These are phyloP conservation scores for Leucosporidium scottii DNA, from an alignment of 768 basidiomycete genomes.

Conservation along the genomic window DNA sequence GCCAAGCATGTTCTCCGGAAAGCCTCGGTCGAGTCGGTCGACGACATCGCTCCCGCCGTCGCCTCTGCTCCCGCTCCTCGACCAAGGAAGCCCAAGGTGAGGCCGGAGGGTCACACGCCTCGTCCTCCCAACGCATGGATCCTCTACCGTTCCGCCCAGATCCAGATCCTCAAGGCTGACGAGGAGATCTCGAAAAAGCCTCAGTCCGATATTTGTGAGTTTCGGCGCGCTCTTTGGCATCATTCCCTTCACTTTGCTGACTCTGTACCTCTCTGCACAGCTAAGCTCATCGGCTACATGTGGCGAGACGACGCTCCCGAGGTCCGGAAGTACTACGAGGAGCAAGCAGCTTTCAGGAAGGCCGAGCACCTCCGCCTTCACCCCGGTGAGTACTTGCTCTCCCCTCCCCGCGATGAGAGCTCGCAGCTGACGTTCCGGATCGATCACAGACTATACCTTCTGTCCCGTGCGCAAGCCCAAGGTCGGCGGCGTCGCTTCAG, in stretches of 20 bases:
- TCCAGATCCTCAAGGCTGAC: conserved; percentile 46
- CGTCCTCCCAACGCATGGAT: conserved; percentile 81
- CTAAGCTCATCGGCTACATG: conserved; percentile 55
- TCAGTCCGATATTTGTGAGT: conserved; percentile 52
- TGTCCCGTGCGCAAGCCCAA: background rate
- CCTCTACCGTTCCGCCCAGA: conserved; percentile 61
- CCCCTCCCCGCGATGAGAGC: background rate
- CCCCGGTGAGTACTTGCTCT: conserved; percentile 38
- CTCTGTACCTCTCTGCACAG: background rate
- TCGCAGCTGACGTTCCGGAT: background rate
- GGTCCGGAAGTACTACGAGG: conserved; percentile 46
- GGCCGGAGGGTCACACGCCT: conserved; percentile 40
- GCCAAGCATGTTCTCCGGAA: too few species aligned
- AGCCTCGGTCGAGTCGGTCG: too few species aligned
- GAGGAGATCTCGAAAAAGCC: conserved; percentile 40
- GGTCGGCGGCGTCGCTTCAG: background rate
- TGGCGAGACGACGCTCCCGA: conserved; percentile 56
- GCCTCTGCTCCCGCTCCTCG: background rate
- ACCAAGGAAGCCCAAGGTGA: background rate
- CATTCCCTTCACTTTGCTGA: background rate
- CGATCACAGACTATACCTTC: conserved; percentile 1
- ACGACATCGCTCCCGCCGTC: too few species aligned
- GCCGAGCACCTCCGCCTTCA: conserved; percentile 31
- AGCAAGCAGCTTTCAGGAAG: conserved; percentile 39
- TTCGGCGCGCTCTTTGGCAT: conserved; percentile 42